Percentiles rank a stretch among this genome's conserved stretches.
phyloP scores from a whole-genome alignment of 176 grass and related monocot species.

The Avena atlantica region DNA sequence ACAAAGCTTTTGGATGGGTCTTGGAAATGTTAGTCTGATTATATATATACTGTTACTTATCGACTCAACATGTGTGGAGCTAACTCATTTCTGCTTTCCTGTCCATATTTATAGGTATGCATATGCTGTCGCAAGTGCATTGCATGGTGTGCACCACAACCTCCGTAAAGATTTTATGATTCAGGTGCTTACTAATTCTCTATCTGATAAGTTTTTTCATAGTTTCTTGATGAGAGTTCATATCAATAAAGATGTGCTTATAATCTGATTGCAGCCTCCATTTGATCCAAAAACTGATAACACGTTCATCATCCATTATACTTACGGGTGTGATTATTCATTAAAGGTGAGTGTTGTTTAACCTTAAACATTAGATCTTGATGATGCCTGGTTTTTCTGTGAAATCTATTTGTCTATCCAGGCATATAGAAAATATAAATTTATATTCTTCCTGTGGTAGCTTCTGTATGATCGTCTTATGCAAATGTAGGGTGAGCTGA shows the following conservation, averaged over 20 bases:
- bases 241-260: constrained; percentile 44
- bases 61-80: background rate
- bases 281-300: constrained; percentile 69
- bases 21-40: constrained; percentile 87
- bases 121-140: constrained; percentile 96
- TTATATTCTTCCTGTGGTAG: background rate
- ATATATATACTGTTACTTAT: background rate
- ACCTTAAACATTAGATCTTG: constrained; percentile 33
- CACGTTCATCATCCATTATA: constrained; percentile 89
- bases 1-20: constrained; percentile 99
- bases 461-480: constrained; percentile 40
- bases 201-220: constrained; percentile 23
- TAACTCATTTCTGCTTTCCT: constrained; percentile 16
- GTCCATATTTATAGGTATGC: constrained; percentile 76
- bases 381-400: constrained; percentile 12
- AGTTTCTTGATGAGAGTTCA: constrained; percentile 25
- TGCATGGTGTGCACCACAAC: constrained; percentile 95
- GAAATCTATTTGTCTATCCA: constrained; percentile 8
- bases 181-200: constrained; percentile 68
- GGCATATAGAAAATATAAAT: constrained; percentile 2
- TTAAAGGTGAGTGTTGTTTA: constrained; percentile 63
- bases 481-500: constrained; percentile 73
- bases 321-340: constrained; percentile 90
- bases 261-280: constrained; percentile 77
- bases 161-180: constrained; percentile 99